Base-by-base conservation (phyloP, 2,329 filamentous ascomycete genomes). In the Aspergillus persii region DNA sequence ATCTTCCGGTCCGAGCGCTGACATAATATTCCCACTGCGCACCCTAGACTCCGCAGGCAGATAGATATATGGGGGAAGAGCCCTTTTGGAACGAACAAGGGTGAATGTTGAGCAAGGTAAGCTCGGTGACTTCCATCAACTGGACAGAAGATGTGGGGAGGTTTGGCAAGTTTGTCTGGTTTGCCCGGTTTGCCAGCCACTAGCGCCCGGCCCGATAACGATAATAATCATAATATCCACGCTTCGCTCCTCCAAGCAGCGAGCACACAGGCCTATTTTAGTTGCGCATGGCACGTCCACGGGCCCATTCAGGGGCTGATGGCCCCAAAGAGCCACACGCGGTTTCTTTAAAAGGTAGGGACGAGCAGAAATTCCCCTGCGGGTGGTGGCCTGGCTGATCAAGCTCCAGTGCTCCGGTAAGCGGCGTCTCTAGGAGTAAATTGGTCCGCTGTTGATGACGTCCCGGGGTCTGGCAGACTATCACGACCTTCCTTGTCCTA, bases 251-350 rank as follows among this genome's bases (percentile, higher is more conserved):
- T 41, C 33, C 23, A 50, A 3, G 8, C 15, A 12, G 8, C 3
- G 33, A 49, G 29, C 30, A 30, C 31, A n/a, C 18, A 18, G 41
- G 30, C 53, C 47, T 47, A 56, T 46, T 27, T 56, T n/a, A 7
- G 47, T 48, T 23, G 29, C 27, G 18, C 0, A 80, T 80, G 78
- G 73, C 77, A 65, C 77, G 77, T 31, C 69, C 76, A 54, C 73
- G 78, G 60, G 75, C 77, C 53, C 68, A 74, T 50, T 79, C 77
- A 15, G 68, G 72, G 12, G 76, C 77, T 51, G 79, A 80, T 48
- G 74, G 69, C 51, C 73, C 75, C 12, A 91, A 91, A 74, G 90
- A 93, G 76, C 89, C 90, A 41, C 90, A 93, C 76, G 86, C 88
- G 23, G 85, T 93, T 50, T 92, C 89, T 54, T 79, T 93, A 55